Percentiles rank a stretch among this genome's conserved stretches.
phyloP scores from a whole-genome alignment of 164 flowering plant genomes.

The Magnolia changhungtana region DNA sequence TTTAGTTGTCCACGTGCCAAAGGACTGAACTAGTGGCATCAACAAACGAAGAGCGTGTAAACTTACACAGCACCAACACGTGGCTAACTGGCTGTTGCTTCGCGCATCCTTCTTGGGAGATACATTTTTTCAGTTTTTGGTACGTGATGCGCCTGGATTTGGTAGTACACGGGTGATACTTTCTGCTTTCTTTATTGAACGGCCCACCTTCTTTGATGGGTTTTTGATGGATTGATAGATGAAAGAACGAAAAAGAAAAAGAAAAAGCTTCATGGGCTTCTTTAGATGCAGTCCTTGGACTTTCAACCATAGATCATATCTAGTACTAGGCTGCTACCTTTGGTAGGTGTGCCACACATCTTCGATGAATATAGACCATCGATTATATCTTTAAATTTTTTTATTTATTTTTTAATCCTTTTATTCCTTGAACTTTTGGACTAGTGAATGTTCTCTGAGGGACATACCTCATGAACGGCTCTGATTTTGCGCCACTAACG shows the following conservation, averaged over 20 bases:
- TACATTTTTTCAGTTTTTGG: not conserved
- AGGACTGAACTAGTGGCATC: no score
- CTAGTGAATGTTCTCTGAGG: no score
- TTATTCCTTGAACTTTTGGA: no score
- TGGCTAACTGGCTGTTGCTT: not conserved
- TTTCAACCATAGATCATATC: not conserved
- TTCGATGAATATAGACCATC: not conserved
- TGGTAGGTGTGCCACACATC: not conserved
- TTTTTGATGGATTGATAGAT: not conserved
- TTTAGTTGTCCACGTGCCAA: no score
- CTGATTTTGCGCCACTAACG: no score
- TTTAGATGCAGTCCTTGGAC: not conserved
- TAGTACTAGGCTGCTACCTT: not conserved
- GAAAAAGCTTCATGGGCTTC: not conserved
- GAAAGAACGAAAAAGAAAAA: not conserved
- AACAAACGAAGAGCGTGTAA: not conserved
- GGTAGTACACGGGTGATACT: not conserved
- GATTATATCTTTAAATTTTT: not conserved
- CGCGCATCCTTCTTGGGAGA: not conserved
- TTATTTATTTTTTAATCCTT: no score
- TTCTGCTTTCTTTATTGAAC: not conserved
- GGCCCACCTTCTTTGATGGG: not conserved
- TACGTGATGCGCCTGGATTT: not conserved
- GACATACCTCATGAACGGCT: no score
- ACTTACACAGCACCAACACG: not conserved